Evolutionary conservation across 495 filamentous ascomycete species (phyloP).

Genomic region (Penicillium atrosanguineum): DNA sequence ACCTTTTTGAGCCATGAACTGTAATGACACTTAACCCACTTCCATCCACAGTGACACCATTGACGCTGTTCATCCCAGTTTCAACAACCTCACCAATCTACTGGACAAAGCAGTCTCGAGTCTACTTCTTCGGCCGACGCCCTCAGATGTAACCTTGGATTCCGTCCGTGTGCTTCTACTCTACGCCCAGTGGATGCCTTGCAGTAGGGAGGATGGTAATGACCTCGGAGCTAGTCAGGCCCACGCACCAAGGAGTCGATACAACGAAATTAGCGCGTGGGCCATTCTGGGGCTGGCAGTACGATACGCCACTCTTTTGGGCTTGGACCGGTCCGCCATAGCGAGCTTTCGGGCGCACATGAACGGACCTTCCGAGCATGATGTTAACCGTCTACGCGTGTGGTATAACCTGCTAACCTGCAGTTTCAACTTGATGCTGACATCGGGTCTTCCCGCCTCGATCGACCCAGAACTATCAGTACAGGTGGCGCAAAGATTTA

Average conservation of each 20-base stretch:
- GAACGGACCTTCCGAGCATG: conserved; percentile 1
- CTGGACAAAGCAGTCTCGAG: conserved; percentile 19
- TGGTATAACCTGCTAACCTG: conserved; percentile 20
- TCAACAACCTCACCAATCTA: conserved; percentile 8
- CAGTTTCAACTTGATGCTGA: conserved; percentile 22
- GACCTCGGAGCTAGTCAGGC: neutral
- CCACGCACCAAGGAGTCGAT: conserved; percentile 9
- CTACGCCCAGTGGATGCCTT: conserved; percentile 26
- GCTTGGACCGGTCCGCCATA: conserved; percentile 9
- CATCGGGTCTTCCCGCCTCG: conserved; percentile 17
- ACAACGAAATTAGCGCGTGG: conserved; percentile 23
- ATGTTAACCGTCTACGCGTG: conserved; percentile 10
- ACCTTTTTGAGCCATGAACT: too few species aligned
- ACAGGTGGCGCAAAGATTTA: conserved; percentile 7
- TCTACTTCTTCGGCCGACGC: conserved; percentile 17
- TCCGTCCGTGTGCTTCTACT: conserved; percentile 17
- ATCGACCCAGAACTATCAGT: conserved; percentile 9
- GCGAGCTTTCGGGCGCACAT: conserved; percentile 3
- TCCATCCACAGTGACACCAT: neutral
- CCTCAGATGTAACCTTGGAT: conserved; percentile 19
- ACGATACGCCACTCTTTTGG: conserved; percentile 18
- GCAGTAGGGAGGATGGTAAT: conserved; percentile 9
- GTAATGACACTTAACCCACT: too few species aligned
- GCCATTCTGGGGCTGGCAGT: conserved; percentile 17
- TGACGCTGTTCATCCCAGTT: neutral